Evolutionary conservation across 352 stramenopile genomes (phyloP).

Genomic region (Phytophthora hybrid): DNA sequence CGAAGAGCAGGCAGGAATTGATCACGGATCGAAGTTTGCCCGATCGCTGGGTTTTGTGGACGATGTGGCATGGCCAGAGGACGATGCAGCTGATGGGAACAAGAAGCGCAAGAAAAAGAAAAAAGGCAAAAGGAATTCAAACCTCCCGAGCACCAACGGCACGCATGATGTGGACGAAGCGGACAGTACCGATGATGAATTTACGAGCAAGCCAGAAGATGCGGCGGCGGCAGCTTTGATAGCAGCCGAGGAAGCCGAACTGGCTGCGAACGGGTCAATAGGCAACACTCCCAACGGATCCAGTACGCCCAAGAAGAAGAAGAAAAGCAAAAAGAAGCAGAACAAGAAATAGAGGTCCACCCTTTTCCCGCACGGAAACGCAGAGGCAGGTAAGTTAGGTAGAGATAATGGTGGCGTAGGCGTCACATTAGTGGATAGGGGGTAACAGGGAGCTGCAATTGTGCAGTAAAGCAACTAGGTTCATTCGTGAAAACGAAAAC

Average conservation of each 20-base stretch:
- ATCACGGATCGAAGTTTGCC: constrained; percentile 86
- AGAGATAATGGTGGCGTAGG: constrained; percentile 21
- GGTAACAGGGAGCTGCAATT: constrained; percentile 18
- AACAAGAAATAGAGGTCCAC: constrained; percentile 56
- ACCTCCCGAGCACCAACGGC: constrained; percentile 27
- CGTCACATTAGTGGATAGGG: constrained; percentile 22
- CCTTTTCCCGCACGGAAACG: constrained; percentile 22
- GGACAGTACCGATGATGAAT: constrained; percentile 36
- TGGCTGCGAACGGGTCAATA: constrained; percentile 38
- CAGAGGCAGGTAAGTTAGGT: constrained; percentile 39
- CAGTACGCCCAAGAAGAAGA: constrained; percentile 59
- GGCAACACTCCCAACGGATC: constrained; percentile 28
- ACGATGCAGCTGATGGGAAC: constrained; percentile 50
- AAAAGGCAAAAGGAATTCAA: constrained; percentile 53
- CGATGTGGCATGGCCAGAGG: constrained; percentile 85
- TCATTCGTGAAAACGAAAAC: constrained; percentile 11
- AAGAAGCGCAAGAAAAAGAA: constrained; percentile 89
- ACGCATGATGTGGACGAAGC: constrained; percentile 27
- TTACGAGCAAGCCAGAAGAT: constrained; percentile 38
- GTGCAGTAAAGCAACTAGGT: constrained; percentile 11
- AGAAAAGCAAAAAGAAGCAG: constrained; percentile 54
- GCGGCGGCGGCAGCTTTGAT: constrained; percentile 37
- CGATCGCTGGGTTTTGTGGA: constrained; percentile 85
- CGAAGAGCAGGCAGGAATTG: constrained; percentile 70
- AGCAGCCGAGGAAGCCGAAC: constrained; percentile 38